Conservation (phyloP, 2,329 filamentous ascomycete species). For the Cladosporium sp. region DNA sequence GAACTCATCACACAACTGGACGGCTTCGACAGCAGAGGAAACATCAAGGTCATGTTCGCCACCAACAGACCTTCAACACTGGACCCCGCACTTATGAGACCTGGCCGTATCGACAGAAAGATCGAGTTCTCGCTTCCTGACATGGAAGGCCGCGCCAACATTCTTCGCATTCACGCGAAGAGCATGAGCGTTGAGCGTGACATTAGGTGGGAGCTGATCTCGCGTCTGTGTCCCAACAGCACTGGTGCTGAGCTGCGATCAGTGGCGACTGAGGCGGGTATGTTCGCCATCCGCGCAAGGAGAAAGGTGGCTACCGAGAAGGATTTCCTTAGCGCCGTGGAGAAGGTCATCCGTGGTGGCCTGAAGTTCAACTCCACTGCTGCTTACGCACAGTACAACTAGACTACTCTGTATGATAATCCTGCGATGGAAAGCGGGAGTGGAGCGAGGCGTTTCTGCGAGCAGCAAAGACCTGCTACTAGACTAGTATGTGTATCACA, state of each 20-base stretch:
- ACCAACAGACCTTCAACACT: slow-evolving; percentile 95
- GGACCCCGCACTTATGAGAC: slow-evolving; percentile 95
- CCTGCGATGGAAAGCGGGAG: neutral
- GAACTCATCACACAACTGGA: slow-evolving; percentile 96
- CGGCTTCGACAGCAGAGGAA: slow-evolving; percentile 92
- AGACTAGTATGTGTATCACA: slow-evolving; percentile 16
- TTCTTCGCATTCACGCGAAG: slow-evolving; percentile 97
- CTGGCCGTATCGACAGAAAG: slow-evolving; percentile 96
- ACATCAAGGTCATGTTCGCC: slow-evolving; percentile 99
- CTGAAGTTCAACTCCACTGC: slow-evolving; percentile 99
- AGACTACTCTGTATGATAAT: slow-evolving; percentile 40
- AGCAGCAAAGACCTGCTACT: neutral
- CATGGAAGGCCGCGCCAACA: slow-evolving; percentile 95
- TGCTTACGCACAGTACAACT: slow-evolving; percentile 99
- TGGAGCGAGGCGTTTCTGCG: slow-evolving; percentile 13
- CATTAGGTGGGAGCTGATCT: slow-evolving; percentile 98
- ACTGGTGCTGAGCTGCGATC: slow-evolving; percentile 94
- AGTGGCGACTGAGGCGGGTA: slow-evolving; percentile 96
- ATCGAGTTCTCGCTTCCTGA: slow-evolving; percentile 98
- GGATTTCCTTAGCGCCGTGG: slow-evolving; percentile 95
- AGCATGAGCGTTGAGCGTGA: slow-evolving; percentile 99
- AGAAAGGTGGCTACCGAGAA: slow-evolving; percentile 99
- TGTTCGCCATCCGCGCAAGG: slow-evolving; percentile 93
- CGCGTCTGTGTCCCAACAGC: slow-evolving; percentile 91
- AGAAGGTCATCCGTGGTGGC: slow-evolving; percentile 99